A percentile compares a stretch with the other conserved stretches of the same genome.
Conservation (phyloP, 345 rosid species). For the Acer yangbiense region DNA sequence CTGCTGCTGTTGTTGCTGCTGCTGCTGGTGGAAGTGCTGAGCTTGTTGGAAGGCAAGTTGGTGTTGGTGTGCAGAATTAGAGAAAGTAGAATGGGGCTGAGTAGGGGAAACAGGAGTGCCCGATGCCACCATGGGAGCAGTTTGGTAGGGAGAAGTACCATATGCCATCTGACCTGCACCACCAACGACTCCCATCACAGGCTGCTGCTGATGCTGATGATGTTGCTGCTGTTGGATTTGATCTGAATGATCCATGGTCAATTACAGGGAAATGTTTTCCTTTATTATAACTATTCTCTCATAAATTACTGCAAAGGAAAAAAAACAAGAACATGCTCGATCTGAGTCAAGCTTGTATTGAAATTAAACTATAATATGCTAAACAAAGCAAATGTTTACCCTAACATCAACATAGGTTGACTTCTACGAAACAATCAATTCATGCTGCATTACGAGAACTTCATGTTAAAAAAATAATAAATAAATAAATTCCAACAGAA, state of each 20-base stretch:
- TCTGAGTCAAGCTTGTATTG: neutral
- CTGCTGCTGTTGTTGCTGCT: slow-evolving; percentile 52
- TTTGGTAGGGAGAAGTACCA: slow-evolving; percentile 49
- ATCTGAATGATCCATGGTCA: slow-evolving; percentile 56
- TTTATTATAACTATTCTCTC: slow-evolving; percentile 19
- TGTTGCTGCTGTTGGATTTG: slow-evolving; percentile 43
- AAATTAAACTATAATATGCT: neutral
- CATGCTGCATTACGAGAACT: neutral
- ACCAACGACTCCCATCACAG: slow-evolving; percentile 45
- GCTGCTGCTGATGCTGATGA: slow-evolving; percentile 42
- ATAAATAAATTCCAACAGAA: neutral
- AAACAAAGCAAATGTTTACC: neutral
- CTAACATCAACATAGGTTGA: neutral
- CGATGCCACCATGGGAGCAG: slow-evolving; percentile 45
- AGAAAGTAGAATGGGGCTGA: slow-evolving; percentile 24
- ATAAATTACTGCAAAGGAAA: slow-evolving; percentile 21
- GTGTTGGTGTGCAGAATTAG: slow-evolving; percentile 36
- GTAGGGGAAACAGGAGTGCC: slow-evolving; percentile 48
- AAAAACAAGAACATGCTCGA: slow-evolving; percentile 10
- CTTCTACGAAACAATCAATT: neutral
- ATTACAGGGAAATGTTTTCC: neutral
- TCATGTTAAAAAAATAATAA: neutral
- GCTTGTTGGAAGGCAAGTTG: slow-evolving; percentile 56
- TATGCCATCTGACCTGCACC: slow-evolving; percentile 51
- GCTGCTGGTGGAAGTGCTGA: slow-evolving; percentile 52